Evolutionary conservation across 2,329 filamentous ascomycete species (phyloP), one percentile per base, ranked within the genome.

Genomic region (Clathrospora elynae): DNA sequence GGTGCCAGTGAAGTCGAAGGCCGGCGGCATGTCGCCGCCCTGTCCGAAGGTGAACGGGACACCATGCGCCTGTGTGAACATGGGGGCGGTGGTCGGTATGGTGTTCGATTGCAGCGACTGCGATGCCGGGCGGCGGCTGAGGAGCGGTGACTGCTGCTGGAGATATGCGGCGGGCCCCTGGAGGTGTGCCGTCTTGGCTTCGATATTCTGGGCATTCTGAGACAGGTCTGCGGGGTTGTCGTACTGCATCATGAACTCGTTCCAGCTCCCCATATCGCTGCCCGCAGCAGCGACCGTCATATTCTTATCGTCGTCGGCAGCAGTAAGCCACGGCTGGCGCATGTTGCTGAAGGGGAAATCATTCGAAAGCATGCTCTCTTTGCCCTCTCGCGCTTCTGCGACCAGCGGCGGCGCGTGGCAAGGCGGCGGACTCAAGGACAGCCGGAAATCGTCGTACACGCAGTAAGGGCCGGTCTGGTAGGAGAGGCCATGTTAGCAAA

Each of bases 171-270:
- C 49, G 32, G 65, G 61, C 25, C 60, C 62, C 36, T 61, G 61
- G 30, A 46, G 46, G 35, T 58, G 57, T 31, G 55, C 43, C 10
- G 57, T 51, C 46, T 64, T 64, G 39, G 57, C 10, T 7, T 59
- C 51, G 42, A 47, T 45, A 12, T 11, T 42, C 42, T 56, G 50
- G 26, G 55, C 23, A 26, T 59, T 53, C 53, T 69, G 66, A 34
- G 67, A 59, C 44, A 59, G 38, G 31, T 68, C 59, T 30, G 70
- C 62, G 33, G 73, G 72, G 57, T n/a, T n/a, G n/a, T 76, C 72
- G 72, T 72, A 76, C 42, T 71, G 64, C 66, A 77, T 71, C 71
- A n/a, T n/a, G n/a, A 72, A 77, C 30, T 76, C 71, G 53, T 72
- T 73, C 73, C 74, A 77, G 53, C 71, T 62, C 30, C 52, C 42